phyloP scores from a whole-genome alignment of 176 grass and related monocot genomes.

The Tuctoria greenei region DNA sequence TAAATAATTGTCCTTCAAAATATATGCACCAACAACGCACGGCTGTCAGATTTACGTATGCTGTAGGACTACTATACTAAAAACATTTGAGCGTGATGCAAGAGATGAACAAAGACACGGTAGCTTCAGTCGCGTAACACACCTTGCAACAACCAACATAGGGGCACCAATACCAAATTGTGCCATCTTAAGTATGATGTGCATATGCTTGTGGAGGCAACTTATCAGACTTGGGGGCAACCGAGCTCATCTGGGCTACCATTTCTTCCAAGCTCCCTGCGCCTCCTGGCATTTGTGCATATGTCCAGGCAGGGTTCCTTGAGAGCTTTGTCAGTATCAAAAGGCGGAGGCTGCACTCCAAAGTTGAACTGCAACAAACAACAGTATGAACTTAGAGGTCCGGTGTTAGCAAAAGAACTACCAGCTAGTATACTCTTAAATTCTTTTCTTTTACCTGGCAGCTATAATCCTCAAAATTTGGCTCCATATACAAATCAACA shows the following conservation, averaged over 20 bases:
- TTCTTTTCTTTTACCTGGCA: slow-evolving; percentile 59
- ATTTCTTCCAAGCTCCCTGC: slow-evolving; percentile 38
- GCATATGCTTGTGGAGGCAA: neutral
- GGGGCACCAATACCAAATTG: neutral
- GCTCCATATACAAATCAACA: slow-evolving; percentile 84
- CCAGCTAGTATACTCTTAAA: neutral
- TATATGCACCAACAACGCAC: neutral
- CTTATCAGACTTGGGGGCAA: slow-evolving; percentile 44
- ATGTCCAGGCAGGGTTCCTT: slow-evolving; percentile 81
- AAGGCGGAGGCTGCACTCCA: slow-evolving; percentile 54
- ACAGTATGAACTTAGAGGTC: neutral
- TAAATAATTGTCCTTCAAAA: neutral
- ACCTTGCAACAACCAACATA: neutral
- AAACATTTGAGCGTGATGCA: neutral
- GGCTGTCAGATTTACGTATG: neutral
- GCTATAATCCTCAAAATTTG: slow-evolving; percentile 83
- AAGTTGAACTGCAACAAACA: slow-evolving; percentile 69
- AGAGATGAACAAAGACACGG: neutral
- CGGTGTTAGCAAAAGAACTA: neutral
- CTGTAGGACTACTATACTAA: neutral
- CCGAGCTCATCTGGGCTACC: slow-evolving; percentile 12
- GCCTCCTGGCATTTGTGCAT: slow-evolving; percentile 57
- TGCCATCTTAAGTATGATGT: neutral
- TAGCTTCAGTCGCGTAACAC: neutral
- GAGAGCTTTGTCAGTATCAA: slow-evolving; percentile 59